These are phyloP conservation scores for Cytospora piceicola DNA, from an alignment of 2,329 filamentous ascomycete genomes.

Conservation along the genomic window DNA sequence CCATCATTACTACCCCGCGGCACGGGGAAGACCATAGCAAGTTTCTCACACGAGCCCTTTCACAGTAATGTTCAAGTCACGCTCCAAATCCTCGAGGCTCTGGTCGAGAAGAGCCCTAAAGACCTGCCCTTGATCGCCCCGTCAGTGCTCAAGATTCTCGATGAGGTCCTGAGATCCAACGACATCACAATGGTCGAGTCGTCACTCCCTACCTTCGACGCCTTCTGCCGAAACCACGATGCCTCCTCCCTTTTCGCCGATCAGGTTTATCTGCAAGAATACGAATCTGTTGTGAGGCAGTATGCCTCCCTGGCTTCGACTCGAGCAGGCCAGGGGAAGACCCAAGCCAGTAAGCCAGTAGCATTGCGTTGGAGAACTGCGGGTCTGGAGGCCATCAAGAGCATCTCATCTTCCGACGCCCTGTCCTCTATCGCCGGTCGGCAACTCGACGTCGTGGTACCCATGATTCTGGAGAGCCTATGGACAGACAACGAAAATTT, in stretches of 20 bases:
- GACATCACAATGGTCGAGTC: slow-evolving; percentile 94
- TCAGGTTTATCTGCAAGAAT: slow-evolving; percentile 79
- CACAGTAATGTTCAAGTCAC: slow-evolving; percentile 89
- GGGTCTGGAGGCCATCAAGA: slow-evolving; percentile 78
- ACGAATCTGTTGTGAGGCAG: slow-evolving; percentile 76
- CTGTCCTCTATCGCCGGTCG: slow-evolving; percentile 74
- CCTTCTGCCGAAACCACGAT: slow-evolving; percentile 88
- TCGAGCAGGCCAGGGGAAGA: slow-evolving; percentile 54
- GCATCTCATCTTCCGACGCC: slow-evolving; percentile 78
- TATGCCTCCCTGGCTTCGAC: slow-evolving; percentile 83
- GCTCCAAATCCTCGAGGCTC: slow-evolving; percentile 84
- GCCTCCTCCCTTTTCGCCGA: slow-evolving; percentile 83
- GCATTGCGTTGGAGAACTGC: slow-evolving; percentile 77
- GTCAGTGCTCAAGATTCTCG: slow-evolving; percentile 82
- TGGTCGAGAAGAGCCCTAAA: slow-evolving; percentile 91
- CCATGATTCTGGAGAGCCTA: slow-evolving; percentile 84
- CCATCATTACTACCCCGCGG: neutral
- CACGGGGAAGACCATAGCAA: neutral
- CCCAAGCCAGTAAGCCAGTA: slow-evolving; percentile 68
- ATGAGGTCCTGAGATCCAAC: slow-evolving; percentile 79
- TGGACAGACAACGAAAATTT: slow-evolving; percentile 75
- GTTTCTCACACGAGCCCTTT: slow-evolving; percentile 14
- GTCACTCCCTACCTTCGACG: slow-evolving; percentile 82
- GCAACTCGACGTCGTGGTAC: slow-evolving; percentile 78
- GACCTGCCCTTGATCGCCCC: slow-evolving; percentile 88